Conservation (phyloP, 306 rosid genomes). For the Cucurbita ficifolia region DNA sequence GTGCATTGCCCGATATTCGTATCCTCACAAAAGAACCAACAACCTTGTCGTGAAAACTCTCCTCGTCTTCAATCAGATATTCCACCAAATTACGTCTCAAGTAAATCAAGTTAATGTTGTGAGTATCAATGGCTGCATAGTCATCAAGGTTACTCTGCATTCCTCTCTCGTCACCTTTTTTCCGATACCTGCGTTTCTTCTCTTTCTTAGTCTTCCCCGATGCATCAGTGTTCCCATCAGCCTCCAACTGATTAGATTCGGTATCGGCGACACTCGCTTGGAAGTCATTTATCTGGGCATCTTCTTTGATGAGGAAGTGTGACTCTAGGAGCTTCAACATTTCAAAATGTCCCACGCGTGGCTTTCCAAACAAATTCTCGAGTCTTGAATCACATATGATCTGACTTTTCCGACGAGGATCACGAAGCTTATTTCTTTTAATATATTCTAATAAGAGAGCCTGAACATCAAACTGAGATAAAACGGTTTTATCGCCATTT, state of each 20-base stretch:
- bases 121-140: slow-evolving; percentile 88
- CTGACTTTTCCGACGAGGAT: slow-evolving; percentile 92
- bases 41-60: slow-evolving; percentile 57
- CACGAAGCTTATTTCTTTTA: slow-evolving; percentile 85
- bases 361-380: slow-evolving; percentile 86
- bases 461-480: slow-evolving; percentile 97
- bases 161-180: slow-evolving; percentile 65
- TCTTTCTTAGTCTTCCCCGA: slow-evolving; percentile 47
- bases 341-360: slow-evolving; percentile 99
- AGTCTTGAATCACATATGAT: slow-evolving; percentile 82
- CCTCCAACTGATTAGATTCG: slow-evolving; percentile 69
- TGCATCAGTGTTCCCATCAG: slow-evolving; percentile 46
- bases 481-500: slow-evolving; percentile 51
- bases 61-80: slow-evolving; percentile 70
- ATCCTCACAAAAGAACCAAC: slow-evolving; percentile 90
- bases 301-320: slow-evolving; percentile 80
- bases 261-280: slow-evolving; percentile 89
- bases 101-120: slow-evolving; percentile 82
- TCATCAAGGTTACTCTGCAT: slow-evolving; percentile 75
- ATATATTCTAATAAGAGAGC: slow-evolving; percentile 95
- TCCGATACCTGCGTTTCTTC: slow-evolving; percentile 62
- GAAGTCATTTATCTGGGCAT: slow-evolving; percentile 56
- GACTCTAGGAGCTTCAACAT: slow-evolving; percentile 97
- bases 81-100: slow-evolving; percentile 86
- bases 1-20: slow-evolving; percentile 91